phyloP scores from a whole-genome alignment of 805 yeast genomes.

The Lipomyces spencermartinsiae region DNA sequence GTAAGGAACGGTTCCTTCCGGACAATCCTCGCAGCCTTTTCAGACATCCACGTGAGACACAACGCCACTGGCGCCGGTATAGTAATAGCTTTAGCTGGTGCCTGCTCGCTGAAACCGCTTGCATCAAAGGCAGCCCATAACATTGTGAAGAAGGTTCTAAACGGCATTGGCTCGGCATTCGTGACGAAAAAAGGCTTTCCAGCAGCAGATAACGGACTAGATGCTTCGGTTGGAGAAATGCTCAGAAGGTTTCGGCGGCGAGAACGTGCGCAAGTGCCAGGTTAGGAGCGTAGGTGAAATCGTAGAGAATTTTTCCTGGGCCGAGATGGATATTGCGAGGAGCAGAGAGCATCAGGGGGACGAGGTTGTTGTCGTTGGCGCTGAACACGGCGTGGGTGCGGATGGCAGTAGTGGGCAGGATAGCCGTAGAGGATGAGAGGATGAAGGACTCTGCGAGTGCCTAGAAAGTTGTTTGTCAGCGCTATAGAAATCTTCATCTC shows the following conservation, averaged over 20 bases:
- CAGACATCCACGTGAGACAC: background rate
- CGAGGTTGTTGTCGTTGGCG: background rate
- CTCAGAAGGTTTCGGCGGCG: slow-evolving; percentile 7
- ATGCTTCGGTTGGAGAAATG: background rate
- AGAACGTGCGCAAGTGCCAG: slow-evolving; percentile 4
- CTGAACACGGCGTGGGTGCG: background rate
- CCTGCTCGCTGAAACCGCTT: background rate
- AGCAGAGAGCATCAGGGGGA: background rate
- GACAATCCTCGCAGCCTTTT: background rate
- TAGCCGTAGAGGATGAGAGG: background rate
- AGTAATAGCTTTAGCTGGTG: background rate
- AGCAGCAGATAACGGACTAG: background rate
- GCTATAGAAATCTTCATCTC: background rate
- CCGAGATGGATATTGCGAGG: slow-evolving; percentile 6
- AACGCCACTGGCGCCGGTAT: background rate
- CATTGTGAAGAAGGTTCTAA: background rate
- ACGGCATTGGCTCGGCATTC: background rate
- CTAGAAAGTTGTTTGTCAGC: background rate
- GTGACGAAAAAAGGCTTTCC: slow-evolving; percentile 6
- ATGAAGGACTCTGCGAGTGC: background rate
- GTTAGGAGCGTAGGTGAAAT: background rate
- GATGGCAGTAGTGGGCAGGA: background rate
- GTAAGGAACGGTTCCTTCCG: background rate
- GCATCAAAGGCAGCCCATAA: background rate
- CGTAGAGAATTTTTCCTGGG: background rate